Conservation (phyloP, 2,329 filamentous ascomycete genomes). For the Pseudopyricularia javanii region DNA sequence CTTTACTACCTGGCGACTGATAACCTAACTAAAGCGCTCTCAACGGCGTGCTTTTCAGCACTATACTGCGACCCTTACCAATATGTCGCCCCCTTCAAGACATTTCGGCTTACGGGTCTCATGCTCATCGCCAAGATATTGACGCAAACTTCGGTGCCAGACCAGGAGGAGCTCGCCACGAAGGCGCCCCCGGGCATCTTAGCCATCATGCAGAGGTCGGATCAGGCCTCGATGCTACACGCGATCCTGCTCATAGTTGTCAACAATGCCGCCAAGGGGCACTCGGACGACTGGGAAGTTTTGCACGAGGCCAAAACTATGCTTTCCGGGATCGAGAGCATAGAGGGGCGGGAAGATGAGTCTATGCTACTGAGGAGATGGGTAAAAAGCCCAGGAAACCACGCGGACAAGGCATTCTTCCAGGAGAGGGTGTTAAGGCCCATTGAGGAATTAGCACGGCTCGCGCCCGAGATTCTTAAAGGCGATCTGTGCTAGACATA, state of each 20-base stretch:
- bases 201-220: constrained; percentile 25
- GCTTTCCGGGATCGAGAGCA: constrained; percentile 33
- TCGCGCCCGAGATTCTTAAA: constrained; percentile 31
- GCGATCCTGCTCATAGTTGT: constrained; percentile 36
- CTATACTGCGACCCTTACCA: constrained; percentile 36
- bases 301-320: constrained; percentile 29
- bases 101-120: constrained; percentile 35
- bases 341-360: constrained; percentile 32
- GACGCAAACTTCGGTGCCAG: constrained; percentile 31
- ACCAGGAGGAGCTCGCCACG: constrained; percentile 1
- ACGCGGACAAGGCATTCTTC: constrained; percentile 32
- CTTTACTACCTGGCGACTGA: constrained; percentile 29
- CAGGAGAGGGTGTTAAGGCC: constrained; percentile 34
- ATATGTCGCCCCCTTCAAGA: constrained; percentile 35
- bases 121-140: constrained; percentile 39
- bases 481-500: constrained; percentile 19
- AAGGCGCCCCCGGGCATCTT: constrained; percentile 13
- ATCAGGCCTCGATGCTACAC: constrained; percentile 41
- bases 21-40: constrained; percentile 30
- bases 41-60: constrained; percentile 33
- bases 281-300: constrained; percentile 33
- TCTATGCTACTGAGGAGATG: constrained; percentile 29
- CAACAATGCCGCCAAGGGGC: constrained; percentile 25
- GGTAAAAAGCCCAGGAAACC: constrained; percentile 23
- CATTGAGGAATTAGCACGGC: constrained; percentile 29